Evolutionary conservation across 108 stramenopile species (phyloP), one percentile per base, ranked within the genome.

Genomic region (Cyclotella choctawhatcheeana): DNA sequence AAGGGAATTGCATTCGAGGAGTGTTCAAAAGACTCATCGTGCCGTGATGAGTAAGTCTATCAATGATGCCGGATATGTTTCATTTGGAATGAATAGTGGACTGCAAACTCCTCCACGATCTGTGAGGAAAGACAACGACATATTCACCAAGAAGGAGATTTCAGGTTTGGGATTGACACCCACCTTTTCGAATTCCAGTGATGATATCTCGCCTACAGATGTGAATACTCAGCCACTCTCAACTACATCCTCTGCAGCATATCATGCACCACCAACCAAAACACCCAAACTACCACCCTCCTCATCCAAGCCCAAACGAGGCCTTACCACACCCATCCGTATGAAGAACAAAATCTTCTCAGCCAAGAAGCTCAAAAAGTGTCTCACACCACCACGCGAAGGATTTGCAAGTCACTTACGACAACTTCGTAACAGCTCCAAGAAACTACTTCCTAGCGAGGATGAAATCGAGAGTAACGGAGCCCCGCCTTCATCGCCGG

Each of bases 301-400:
- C 1, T 44, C 31, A 12, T 34, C 33, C 27, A 74, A 76, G 44
- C 33, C 26, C 26, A 59, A 44, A 53, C 65, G 61, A 55, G 24
- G 29, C 24, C 27, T 45, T n/a, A 35, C 37, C 33, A 69, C 69
- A 24, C 76, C 76, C 44, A 58, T 34, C 14, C 67, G 59, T 45
- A 48, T 40, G 6, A 67, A 18, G 1, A 68, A 45, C 27, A 76
- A 68, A 43, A 43, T 37, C 14, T 44, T 45, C 32, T 55, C 64
- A 3, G 60, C 53, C 13, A 78, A 78, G 40, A 71, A 71, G 56
- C 21, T 78, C 3, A 70, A 71, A 37, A 71, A 78, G 69, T 52
- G 63, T 20, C 63, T 78, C 22, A 71, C 77, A 34, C 77, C 77
- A 2, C 77, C 77, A 14, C 61, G 76, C 17, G 62, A 77, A 35